Percentiles rank a stretch among this genome's conserved stretches.
Evolutionary conservation across 768 basidiomycete genomes (phyloP).

Genomic region (Pisolithus tinctorius): DNA sequence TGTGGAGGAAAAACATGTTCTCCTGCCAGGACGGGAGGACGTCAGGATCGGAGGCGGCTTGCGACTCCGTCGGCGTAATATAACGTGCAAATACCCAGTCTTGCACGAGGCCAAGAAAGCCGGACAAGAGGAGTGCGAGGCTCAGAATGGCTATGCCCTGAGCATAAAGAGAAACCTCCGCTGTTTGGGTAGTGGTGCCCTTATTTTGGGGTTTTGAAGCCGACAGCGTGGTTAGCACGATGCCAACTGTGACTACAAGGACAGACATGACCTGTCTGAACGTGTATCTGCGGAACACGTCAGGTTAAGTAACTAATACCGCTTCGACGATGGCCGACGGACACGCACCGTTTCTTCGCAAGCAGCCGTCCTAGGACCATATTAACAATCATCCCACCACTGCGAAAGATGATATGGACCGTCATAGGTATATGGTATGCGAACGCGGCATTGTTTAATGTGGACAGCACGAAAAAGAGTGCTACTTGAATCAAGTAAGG

Average conservation of each 20-base stretch:
- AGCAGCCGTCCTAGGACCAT: slow-evolving; percentile 74
- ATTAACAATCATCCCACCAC: slow-evolving; percentile 79
- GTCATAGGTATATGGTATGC: slow-evolving; percentile 82
- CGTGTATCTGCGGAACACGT: slow-evolving; percentile 46
- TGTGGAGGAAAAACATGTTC: slow-evolving; percentile 87
- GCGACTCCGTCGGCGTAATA: slow-evolving; percentile 23
- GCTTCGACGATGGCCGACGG: neutral
- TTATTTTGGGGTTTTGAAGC: slow-evolving; percentile 38
- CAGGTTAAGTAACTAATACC: slow-evolving; percentile 2
- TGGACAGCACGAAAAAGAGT: slow-evolving; percentile 71
- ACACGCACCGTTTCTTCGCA: slow-evolving; percentile 51
- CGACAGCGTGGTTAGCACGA: slow-evolving; percentile 76
- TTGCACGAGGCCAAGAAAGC: slow-evolving; percentile 77
- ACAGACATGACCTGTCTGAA: slow-evolving; percentile 64
- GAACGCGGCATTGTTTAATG: slow-evolving; percentile 90
- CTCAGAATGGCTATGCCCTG: slow-evolving; percentile 70
- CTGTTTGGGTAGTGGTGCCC: neutral
- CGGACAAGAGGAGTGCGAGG: slow-evolving; percentile 72
- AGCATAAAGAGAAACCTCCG: slow-evolving; percentile 37
- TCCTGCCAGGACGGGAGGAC: slow-evolving; percentile 66
- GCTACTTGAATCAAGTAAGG: slow-evolving; percentile 76
- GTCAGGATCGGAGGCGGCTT: slow-evolving; percentile 11
- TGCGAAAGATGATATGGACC: slow-evolving; percentile 91
- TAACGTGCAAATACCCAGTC: slow-evolving; percentile 67
- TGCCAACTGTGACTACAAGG: slow-evolving; percentile 72